These are phyloP conservation scores for Taphrina confusa DNA, from an alignment of 1,139 yeast genomes.

Conservation along the genomic window DNA sequence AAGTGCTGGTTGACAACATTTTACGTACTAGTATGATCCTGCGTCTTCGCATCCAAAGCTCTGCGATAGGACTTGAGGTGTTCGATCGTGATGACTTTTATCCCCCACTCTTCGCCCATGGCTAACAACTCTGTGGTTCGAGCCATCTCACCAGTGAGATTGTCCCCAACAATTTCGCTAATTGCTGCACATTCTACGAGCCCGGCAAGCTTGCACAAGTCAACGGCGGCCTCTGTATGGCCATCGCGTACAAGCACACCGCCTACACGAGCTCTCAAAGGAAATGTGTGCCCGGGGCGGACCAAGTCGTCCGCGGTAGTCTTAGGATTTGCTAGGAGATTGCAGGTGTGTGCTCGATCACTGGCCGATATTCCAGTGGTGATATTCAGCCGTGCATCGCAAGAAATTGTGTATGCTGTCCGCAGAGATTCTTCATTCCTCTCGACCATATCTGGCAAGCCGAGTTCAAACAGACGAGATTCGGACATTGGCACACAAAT, in stretches of 20 bases:
- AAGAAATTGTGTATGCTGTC: conserved; percentile 93
- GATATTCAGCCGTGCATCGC: conserved; percentile 76
- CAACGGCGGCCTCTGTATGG: conserved; percentile 86
- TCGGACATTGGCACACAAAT: conserved; percentile 87
- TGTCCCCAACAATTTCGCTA: conserved; percentile 89
- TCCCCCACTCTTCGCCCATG: conserved; percentile 62
- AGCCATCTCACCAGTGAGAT: conserved; percentile 91
- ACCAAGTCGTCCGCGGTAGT: conserved; percentile 58
- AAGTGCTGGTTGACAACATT: not conserved
- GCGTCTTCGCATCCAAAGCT: not conserved
- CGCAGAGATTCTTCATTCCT: conserved; percentile 82
- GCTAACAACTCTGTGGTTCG: conserved; percentile 79
- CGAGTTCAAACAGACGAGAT: conserved; percentile 73
- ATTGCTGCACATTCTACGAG: conserved; percentile 86
- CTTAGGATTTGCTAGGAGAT: conserved; percentile 63
- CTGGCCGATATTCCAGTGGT: conserved; percentile 98
- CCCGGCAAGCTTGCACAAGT: conserved; percentile 74
- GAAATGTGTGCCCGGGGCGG: conserved; percentile 92
- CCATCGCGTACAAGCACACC: conserved; percentile 81
- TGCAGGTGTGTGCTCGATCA: conserved; percentile 85
- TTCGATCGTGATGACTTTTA: conserved; percentile 80
- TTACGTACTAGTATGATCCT: conserved; percentile 7
- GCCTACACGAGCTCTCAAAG: conserved; percentile 87
- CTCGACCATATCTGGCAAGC: conserved; percentile 75
- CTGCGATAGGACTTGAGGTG: conserved; percentile 59